Percentiles rank a stretch among this genome's conserved stretches.
Conservation (phyloP, 108 stramenopile species). For the Conticribra guillardii region DNA sequence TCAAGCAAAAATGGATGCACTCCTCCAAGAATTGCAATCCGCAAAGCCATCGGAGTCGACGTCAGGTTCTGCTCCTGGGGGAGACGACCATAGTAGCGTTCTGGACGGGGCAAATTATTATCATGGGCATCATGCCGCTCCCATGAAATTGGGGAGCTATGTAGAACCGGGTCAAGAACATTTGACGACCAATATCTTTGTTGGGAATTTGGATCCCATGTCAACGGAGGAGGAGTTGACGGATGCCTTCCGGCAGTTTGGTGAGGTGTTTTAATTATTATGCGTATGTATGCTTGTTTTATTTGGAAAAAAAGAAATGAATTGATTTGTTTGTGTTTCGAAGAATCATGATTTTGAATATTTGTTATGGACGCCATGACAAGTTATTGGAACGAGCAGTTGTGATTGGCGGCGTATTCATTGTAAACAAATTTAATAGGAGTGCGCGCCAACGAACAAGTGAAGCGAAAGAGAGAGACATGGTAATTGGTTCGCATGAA, state of each 20-base stretch:
- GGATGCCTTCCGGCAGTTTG: constrained; percentile 85
- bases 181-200: constrained; percentile 85
- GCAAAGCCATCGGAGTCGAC: constrained; percentile 50
- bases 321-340: background rate
- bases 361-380: too few relatives aligned
- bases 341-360: too few relatives aligned
- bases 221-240: constrained; percentile 87
- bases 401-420: too few relatives aligned
- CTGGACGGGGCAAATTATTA: constrained; percentile 11
- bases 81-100: constrained; percentile 30
- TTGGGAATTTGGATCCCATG: constrained; percentile 86
- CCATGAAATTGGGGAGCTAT: constrained; percentile 71
- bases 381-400: too few relatives aligned
- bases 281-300: background rate
- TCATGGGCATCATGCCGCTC: constrained; percentile 38
- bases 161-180: constrained; percentile 77
- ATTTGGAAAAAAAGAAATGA: constrained; percentile 3
- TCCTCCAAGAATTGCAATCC: constrained; percentile 68
- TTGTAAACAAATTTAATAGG: too few relatives aligned
- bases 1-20: constrained; percentile 82
- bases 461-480: too few relatives aligned
- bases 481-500: too few relatives aligned
- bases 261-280: constrained; percentile 64
- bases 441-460: too few relatives aligned
- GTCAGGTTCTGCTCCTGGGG: constrained; percentile 2